Base-by-base conservation (phyloP, 2,329 filamentous ascomycete genomes). In the Acrodontium crateriforme region DNA sequence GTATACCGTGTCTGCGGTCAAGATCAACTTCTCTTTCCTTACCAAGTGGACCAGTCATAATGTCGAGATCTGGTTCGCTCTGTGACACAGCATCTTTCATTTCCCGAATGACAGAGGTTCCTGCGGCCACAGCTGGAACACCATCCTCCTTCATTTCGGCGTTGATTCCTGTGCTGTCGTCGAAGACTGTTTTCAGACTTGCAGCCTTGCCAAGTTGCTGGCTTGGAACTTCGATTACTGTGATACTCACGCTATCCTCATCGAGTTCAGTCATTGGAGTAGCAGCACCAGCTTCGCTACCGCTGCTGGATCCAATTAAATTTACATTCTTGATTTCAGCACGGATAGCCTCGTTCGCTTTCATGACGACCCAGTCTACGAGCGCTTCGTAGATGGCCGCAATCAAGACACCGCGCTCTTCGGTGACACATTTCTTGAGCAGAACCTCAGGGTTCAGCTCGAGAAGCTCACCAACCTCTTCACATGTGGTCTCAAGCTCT, bases 91-190 rank as follows among this genome's bases (percentile, higher is more conserved):
- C 83, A 32, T 75, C 74, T 46, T 80, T 73, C 78, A 93, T 91
- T 50, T 94, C 85, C 19, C 79, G 75, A 9, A 87, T 52, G 7
- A 95, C 78, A 0, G 87, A 91, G 32, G 76, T 78, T n/a, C 80
- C 79, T 2, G 74, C 74, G 0, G 76, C 44, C 1, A 68, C 58
- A 2, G 91, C 68, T n/a, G 80, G 69, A 1, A 98, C 70, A 7
- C 89, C 89, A 41, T 98, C 89, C 37, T 87, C 78, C 47, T 87
- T 92, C 85, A 98, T 95, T 60, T 98, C 89, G 0, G 78, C 69
- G 44, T 95, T 95, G 58, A 98, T 94, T 28, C 89, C 89, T 12
- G 77, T 63, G n/a, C 65, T 71, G 44, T 95, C 89, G 41, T 98
- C 87, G 44, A 98, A 98, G 18, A 95, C 72, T 9, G 81, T 82